A percentile compares a stretch with the other conserved stretches of the same genome.
These are phyloP conservation scores for Plasmodium billcollinsi DNA, from an alignment of 169 alveolate genomes.

Conservation along the genomic window DNA sequence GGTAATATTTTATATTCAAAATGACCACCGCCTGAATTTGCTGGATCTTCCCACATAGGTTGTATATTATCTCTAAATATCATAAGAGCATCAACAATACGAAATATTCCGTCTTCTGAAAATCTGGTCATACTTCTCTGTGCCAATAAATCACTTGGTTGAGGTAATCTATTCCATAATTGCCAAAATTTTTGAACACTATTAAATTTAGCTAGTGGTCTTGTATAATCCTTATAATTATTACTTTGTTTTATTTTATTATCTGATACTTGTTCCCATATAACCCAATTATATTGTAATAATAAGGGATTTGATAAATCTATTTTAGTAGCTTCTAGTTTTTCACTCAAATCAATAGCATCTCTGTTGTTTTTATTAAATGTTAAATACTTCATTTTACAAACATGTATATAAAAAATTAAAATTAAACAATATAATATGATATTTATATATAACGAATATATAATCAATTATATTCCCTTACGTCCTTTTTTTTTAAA, in stretches of 20 bases:
- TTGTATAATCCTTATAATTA: constrained; percentile 89
- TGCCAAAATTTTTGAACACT: constrained; percentile 88
- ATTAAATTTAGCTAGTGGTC: constrained; percentile 89
- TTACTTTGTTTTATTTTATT: constrained; percentile 81
- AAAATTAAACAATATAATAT: neutral
- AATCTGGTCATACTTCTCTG: constrained; percentile 78
- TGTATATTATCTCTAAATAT: constrained; percentile 87
- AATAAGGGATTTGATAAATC: constrained; percentile 78
- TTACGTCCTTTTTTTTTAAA: neutral
- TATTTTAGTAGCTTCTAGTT: constrained; percentile 63
- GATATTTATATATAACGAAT: neutral
- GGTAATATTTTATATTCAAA: constrained; percentile 88
- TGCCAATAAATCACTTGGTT: constrained; percentile 85
- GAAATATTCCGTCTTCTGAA: constrained; percentile 84
- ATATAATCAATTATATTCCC: constrained; percentile 2
- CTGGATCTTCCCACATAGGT: constrained; percentile 92
- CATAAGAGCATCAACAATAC: constrained; percentile 86
- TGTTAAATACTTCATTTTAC: constrained; percentile 70
- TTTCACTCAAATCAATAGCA: constrained; percentile 62
- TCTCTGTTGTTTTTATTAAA: constrained; percentile 60
- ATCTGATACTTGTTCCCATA: constrained; percentile 88
- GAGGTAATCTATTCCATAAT: constrained; percentile 87
- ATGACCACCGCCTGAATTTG: constrained; percentile 89
- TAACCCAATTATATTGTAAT: constrained; percentile 89
- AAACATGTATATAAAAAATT: neutral